Conservation (phyloP, 176 grass and related monocot genomes). For the Rhynchospora breviuscula region DNA sequence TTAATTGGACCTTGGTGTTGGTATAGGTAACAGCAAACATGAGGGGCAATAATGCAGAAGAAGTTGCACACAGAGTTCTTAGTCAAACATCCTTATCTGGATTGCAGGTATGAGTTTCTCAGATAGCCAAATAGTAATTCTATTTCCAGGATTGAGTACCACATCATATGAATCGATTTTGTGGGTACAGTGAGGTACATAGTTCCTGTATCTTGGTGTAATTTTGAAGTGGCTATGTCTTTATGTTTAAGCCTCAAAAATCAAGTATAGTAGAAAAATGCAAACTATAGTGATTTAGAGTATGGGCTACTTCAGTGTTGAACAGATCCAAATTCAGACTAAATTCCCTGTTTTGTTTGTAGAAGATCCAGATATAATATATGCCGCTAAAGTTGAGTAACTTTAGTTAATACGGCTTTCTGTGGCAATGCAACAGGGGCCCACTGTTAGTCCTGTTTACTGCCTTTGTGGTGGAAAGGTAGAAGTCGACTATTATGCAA, state of each 20-base stretch:
- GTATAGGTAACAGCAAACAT: conserved; percentile 93
- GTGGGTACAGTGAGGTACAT: not conserved
- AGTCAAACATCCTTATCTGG: conserved; percentile 70
- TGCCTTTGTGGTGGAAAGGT: conserved; percentile 50
- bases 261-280: not conserved
- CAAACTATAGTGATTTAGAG: not conserved
- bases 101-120: conserved; percentile 53
- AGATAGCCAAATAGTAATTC: not conserved
- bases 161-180: not conserved
- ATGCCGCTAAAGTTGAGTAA: not conserved
- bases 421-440: conserved; percentile 66
- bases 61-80: conserved; percentile 88
- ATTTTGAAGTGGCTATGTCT: not conserved
- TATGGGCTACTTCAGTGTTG: not conserved
- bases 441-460: conserved; percentile 84
- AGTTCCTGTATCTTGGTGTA: not conserved
- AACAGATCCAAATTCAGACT: not conserved
- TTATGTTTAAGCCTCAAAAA: not conserved
- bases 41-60: conserved; percentile 74
- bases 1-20: conserved; percentile 18
- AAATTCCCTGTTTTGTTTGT: not conserved
- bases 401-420: not conserved
- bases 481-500: conserved; percentile 72
- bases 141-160: not conserved
- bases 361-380: not conserved